These are phyloP conservation scores for Rhizopogon vinicolor DNA, from an alignment of 768 basidiomycete genomes.

Conservation along the genomic window DNA sequence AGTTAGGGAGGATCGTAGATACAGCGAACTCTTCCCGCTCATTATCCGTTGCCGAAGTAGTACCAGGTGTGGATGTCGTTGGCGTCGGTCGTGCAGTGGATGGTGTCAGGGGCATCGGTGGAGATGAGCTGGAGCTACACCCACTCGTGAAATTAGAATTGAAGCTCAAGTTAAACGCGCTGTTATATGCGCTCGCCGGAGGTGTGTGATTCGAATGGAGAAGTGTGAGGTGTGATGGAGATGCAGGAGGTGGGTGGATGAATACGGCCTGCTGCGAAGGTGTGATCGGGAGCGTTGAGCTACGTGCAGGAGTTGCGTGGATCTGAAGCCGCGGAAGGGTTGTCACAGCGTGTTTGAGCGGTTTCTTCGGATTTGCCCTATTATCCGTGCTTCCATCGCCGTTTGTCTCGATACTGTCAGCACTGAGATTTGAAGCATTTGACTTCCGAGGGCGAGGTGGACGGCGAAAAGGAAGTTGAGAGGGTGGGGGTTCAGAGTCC, in stretches of 20 bases:
- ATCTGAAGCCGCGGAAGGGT: slow-evolving; percentile 56
- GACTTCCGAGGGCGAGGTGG: slow-evolving; percentile 53
- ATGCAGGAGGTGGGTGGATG: slow-evolving; percentile 29
- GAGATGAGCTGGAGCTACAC: slow-evolving; percentile 4
- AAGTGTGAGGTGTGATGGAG: slow-evolving; percentile 60
- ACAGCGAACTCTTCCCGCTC: slow-evolving; percentile 71
- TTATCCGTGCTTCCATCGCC: neutral
- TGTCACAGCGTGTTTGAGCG: slow-evolving; percentile 1
- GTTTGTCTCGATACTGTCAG: neutral
- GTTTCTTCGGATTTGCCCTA: neutral
- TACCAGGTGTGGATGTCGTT: slow-evolving; percentile 47
- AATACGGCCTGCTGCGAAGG: slow-evolving; percentile 16
- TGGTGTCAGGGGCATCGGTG: slow-evolving; percentile 35
- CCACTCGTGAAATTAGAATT: neutral
- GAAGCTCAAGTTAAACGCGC: slow-evolving; percentile 26
- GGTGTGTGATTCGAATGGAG: slow-evolving; percentile 56
- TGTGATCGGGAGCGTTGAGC: slow-evolving; percentile 54
- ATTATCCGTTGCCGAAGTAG: slow-evolving; percentile 24
- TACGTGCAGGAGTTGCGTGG: slow-evolving; percentile 52
- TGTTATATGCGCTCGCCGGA: slow-evolving; percentile 40
- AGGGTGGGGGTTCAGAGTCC: slow-evolving; percentile 64
- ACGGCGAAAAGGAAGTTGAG: slow-evolving; percentile 49
- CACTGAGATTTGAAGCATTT: slow-evolving; percentile 56
- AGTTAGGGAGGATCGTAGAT: slow-evolving; percentile 87
- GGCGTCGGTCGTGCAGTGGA: slow-evolving; percentile 36